These are phyloP conservation scores for Oryza australiensis DNA, from an alignment of 176 grass and related monocot species.

Conservation along the genomic window DNA sequence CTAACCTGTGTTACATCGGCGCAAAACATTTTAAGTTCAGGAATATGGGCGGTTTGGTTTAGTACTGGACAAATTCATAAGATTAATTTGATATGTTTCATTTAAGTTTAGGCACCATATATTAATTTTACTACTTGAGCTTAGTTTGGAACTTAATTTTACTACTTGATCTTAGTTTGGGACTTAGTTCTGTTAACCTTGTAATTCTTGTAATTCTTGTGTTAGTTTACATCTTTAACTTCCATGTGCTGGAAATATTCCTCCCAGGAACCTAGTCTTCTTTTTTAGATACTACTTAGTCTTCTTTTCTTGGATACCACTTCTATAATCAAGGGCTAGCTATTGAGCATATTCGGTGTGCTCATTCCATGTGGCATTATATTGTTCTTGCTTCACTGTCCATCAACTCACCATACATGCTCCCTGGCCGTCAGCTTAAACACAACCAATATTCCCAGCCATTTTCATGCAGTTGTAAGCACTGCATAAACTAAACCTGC, in stretches of 20 bases:
- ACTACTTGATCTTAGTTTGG: no score
- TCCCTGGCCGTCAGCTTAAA: neutral
- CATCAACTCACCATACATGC: neutral
- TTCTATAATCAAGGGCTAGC: neutral
- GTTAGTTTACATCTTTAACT: neutral
- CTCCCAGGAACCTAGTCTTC: neutral
- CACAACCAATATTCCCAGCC: neutral
- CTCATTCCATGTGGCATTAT: neutral
- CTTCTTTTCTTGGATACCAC: neutral
- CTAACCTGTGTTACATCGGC: conserved; percentile 7
- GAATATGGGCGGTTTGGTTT: neutral
- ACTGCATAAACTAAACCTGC: neutral
- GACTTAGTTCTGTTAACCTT: no score
- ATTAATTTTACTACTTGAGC: no score
- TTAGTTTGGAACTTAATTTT: no score
- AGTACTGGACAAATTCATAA: neutral
- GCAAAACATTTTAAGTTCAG: neutral
- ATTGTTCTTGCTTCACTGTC: neutral
- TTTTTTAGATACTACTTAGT: neutral
- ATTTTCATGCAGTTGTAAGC: neutral
- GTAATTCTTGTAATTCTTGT: no score
- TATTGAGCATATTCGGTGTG: neutral
- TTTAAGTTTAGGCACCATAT: no score
- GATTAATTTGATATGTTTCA: no score
- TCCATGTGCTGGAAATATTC: neutral